These are phyloP conservation scores for Microcyclospora tardicrescens DNA, from an alignment of 2,329 filamentous ascomycete genomes.

Conservation along the genomic window DNA sequence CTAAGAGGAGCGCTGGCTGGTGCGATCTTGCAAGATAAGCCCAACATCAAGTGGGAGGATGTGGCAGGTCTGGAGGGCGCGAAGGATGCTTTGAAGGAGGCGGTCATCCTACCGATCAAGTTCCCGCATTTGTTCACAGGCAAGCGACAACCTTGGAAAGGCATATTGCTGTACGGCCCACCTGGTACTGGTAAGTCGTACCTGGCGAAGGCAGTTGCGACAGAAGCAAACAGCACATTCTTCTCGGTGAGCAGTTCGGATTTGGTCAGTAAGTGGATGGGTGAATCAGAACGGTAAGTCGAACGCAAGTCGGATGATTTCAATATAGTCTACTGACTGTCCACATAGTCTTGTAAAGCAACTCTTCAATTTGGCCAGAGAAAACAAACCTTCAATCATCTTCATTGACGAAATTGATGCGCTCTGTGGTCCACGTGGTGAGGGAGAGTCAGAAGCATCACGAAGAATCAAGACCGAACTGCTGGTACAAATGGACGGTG, in stretches of 20 bases:
- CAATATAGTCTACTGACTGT: slow-evolving; percentile 5
- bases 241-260: slow-evolving; percentile 98
- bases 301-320: background rate
- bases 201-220: slow-evolving; percentile 91
- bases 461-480: slow-evolving; percentile 97
- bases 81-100: slow-evolving; percentile 95
- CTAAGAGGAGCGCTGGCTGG: slow-evolving; percentile 79
- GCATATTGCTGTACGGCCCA: slow-evolving; percentile 88
- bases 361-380: slow-evolving; percentile 92
- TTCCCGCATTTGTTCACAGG: slow-evolving; percentile 94
- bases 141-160: slow-evolving; percentile 96
- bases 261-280: slow-evolving; percentile 99
- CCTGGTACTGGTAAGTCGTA: slow-evolving; percentile 97
- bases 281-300: slow-evolving; percentile 83
- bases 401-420: slow-evolving; percentile 98
- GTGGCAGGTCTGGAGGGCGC: slow-evolving; percentile 87
- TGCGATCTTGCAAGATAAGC: slow-evolving; percentile 87
- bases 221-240: slow-evolving; percentile 96
- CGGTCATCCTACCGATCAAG: slow-evolving; percentile 93
- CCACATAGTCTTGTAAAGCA: slow-evolving; percentile 72
- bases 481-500: slow-evolving; percentile 97
- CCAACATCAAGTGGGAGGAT: slow-evolving; percentile 96
- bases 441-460: slow-evolving; percentile 95
- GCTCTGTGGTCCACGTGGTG: slow-evolving; percentile 78
- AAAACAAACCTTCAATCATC: slow-evolving; percentile 96